phyloP scores from a whole-genome alignment of 2,329 filamentous ascomycete species.

The Aspergillus glaucus region DNA sequence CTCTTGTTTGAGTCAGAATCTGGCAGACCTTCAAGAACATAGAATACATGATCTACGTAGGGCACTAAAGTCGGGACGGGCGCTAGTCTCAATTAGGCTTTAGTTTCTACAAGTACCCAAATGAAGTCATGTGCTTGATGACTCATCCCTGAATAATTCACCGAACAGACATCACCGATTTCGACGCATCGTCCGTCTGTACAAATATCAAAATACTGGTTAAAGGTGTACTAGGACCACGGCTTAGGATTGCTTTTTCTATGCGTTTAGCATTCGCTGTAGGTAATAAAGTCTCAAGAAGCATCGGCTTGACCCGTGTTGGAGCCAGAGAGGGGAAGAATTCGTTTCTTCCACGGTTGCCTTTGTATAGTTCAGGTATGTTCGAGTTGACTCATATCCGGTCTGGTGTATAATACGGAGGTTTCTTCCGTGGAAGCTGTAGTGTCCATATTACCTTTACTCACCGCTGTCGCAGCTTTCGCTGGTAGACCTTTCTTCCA shows the following conservation, averaged over 20 bases:
- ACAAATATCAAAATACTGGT: background rate
- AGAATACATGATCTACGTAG: no score
- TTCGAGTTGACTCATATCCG: background rate
- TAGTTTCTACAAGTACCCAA: no score
- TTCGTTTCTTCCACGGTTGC: background rate
- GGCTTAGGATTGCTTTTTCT: background rate
- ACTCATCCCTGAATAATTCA: no score
- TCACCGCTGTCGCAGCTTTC: background rate
- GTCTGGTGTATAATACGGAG: background rate
- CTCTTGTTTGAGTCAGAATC: no score
- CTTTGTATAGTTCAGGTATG: slow-evolving; percentile 1
- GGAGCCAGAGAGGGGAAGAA: background rate
- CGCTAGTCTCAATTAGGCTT: no score
- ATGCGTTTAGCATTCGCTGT: background rate
- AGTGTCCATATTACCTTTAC: background rate
- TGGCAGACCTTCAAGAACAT: no score
- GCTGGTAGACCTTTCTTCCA: background rate
- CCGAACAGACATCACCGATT: no score
- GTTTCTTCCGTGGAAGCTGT: background rate
- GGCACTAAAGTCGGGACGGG: no score
- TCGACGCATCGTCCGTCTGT: no score
- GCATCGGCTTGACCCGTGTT: background rate
- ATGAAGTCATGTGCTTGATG: no score
- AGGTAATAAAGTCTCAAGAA: background rate
- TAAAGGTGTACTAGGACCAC: background rate